Evolutionary conservation across 352 stramenopile genomes (phyloP).

Genomic region (Phytopythium chamaehyphon): DNA sequence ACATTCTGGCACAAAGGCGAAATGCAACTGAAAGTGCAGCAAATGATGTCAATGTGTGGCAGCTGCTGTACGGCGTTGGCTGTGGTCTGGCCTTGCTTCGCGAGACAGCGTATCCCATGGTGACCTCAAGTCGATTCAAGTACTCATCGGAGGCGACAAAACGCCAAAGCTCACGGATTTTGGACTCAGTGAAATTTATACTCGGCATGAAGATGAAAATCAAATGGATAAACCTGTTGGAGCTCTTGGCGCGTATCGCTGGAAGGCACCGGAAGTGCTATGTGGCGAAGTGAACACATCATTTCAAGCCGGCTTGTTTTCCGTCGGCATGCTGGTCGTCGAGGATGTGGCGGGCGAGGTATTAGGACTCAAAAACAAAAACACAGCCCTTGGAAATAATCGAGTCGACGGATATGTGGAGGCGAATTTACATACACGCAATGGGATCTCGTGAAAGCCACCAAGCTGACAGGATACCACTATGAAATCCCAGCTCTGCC

Average conservation of each 20-base stretch:
- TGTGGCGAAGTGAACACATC: background rate
- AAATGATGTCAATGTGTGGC: conserved; percentile 5
- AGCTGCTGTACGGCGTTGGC: conserved; percentile 1
- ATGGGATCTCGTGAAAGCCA: too few relatives aligned
- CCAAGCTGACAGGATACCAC: too few relatives aligned
- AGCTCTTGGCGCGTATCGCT: background rate
- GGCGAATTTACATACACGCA: too few relatives aligned
- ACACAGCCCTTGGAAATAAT: too few relatives aligned
- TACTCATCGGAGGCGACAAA: conserved; percentile 7
- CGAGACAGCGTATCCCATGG: conserved; percentile 5
- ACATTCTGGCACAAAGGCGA: background rate
- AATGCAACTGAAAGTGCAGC: background rate
- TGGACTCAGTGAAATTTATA: conserved; percentile 7
- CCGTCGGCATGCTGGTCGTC: conserved; percentile 3
- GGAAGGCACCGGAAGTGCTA: conserved; percentile 7
- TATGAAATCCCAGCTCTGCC: too few relatives aligned
- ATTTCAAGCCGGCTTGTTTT: conserved; percentile 1
- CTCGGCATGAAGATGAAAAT: background rate
- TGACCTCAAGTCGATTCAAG: conserved; percentile 12
- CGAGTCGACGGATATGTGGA: too few relatives aligned
- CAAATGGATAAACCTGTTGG: background rate
- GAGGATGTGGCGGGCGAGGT: conserved; percentile 1
- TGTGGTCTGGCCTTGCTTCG: conserved; percentile 4
- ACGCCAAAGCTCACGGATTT: conserved; percentile 11
- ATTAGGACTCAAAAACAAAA: too few relatives aligned